Base-by-base conservation (phyloP, 208 protist genomes). In the Trypanosoma vivax region DNA sequence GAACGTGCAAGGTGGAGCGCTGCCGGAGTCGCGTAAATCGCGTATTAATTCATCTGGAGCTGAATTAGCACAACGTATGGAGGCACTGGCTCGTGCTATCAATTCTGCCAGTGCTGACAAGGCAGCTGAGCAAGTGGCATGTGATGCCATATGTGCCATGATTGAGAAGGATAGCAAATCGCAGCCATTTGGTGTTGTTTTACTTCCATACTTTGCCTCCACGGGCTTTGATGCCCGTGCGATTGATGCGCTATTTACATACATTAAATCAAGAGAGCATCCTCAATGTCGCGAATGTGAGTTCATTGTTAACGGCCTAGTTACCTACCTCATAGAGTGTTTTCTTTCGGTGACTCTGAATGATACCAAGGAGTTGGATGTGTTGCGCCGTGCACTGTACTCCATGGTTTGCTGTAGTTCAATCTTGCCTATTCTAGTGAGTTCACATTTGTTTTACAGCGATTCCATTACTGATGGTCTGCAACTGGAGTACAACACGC, bases 151-250 rank as follows among this genome's bases (percentile, higher is more conserved):
- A 10, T 54, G 29, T 29, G 13, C 10, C 2, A 38, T 27, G 25
- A 41, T 66, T 38, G 43, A 55, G 16, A 11, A 46, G 19, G 60
- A 52, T 24, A 6, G 9, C 28, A 38, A 24, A 11, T 23, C 38
- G 21, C 48, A 40, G 7, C 71, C 76, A 1, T 63, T 76, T 48
- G 81, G 82, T 13, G 37, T 76, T 16, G 39, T 70, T 18, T 58
- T 93, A 33, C 60, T 93, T 47, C 86, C 86, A 19, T 93, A 93
- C 51, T 70, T 93, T 34, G 79, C 79, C 35, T 88, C 76, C 4
- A 62, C 76, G 39, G 65, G 54, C 43, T 88, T 76, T 67, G 66
- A 61, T 18, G 21, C 71, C 5, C 58, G 42, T 0, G 77, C 79
- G 3, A 27, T 88, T 1, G 76, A 88, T 49, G 64, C 82, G 9